Percentiles rank a stretch among this genome's conserved stretches.
These are phyloP conservation scores for Rusavskia elegans DNA, from an alignment of 495 filamentous ascomycete genomes.

Conservation along the genomic window DNA sequence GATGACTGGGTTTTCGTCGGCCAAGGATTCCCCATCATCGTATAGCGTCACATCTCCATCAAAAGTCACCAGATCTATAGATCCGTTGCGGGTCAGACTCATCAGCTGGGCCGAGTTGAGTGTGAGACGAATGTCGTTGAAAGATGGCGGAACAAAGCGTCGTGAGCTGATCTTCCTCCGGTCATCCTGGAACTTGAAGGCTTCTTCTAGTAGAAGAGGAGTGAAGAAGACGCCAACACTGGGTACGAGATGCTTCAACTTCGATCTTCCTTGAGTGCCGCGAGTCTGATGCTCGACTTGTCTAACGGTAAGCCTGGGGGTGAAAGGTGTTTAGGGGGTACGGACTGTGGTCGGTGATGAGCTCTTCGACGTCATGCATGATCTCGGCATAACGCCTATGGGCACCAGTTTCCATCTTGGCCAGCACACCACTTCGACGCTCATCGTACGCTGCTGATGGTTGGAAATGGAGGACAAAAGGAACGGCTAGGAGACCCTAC, in stretches of 20 bases:
- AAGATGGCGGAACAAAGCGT: slow-evolving; percentile 89
- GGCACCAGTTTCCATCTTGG: slow-evolving; percentile 39
- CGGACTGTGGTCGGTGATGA: slow-evolving; percentile 86
- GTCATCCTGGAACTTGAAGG: slow-evolving; percentile 79
- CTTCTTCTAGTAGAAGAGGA: slow-evolving; percentile 62
- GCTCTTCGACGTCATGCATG: slow-evolving; percentile 77
- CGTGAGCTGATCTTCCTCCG: slow-evolving; percentile 76
- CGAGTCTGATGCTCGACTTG: slow-evolving; percentile 55
- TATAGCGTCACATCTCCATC: slow-evolving; percentile 97
- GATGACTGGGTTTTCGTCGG: slow-evolving; percentile 59
- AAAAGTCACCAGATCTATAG: slow-evolving; percentile 74
- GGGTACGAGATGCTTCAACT: slow-evolving; percentile 84
- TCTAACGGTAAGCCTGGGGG: neutral
- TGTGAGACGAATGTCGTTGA: slow-evolving; percentile 88
- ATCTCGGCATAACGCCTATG: slow-evolving; percentile 88
- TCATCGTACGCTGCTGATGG: slow-evolving; percentile 66
- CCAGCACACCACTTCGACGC: slow-evolving; percentile 21
- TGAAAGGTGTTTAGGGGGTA: slow-evolving; percentile 1
- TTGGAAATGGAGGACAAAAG: slow-evolving; percentile 92
- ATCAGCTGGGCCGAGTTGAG: slow-evolving; percentile 91
- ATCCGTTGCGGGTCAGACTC: slow-evolving; percentile 54
- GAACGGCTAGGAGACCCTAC: slow-evolving; percentile 79
- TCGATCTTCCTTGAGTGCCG: slow-evolving; percentile 53
- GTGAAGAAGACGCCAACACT: slow-evolving; percentile 88
- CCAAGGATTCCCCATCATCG: slow-evolving; percentile 74